Conservation (phyloP, 805 yeast species). For the Pichia nakasei region DNA sequence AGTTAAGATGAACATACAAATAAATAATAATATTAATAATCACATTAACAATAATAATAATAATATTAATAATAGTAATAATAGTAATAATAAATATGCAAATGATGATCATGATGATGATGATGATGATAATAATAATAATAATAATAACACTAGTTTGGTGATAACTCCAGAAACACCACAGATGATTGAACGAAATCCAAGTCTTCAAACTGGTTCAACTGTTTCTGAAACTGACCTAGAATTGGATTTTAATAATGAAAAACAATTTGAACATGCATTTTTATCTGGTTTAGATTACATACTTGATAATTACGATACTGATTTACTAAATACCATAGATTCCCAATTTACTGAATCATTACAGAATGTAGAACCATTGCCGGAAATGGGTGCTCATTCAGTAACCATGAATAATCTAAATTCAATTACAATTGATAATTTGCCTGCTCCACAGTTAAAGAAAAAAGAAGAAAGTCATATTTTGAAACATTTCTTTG, state of each 20-base stretch:
- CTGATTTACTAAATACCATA: conserved; percentile 1
- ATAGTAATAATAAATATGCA: too few species aligned
- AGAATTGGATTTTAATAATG: conserved; percentile 16
- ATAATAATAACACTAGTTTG: not conserved
- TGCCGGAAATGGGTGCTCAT: not conserved
- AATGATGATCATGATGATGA: too few species aligned
- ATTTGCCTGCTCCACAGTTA: conserved; percentile 1
- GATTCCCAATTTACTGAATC: not conserved
- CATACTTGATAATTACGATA: conserved; percentile 15
- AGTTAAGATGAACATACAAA: not conserved
- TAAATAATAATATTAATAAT: not conserved
- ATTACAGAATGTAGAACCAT: not conserved
- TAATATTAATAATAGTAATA: not conserved
- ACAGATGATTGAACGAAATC: not conserved
- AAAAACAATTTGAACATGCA: conserved; percentile 24
- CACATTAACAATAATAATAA: not conserved
- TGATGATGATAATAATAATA: too few species aligned
- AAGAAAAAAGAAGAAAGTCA: conserved; percentile 37
- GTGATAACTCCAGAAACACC: too few species aligned
- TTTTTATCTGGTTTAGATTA: conserved; percentile 26
- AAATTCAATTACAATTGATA: not conserved
- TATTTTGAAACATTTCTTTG: conserved; percentile 48
- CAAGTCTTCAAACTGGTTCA: not conserved
- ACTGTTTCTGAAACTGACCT: not conserved
- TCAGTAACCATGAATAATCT: not conserved